Percentiles rank a stretch among this genome's conserved stretches.
These are phyloP conservation scores for Neurospora hispaniola DNA, from an alignment of 495 filamentous ascomycete species.

Conservation along the genomic window DNA sequence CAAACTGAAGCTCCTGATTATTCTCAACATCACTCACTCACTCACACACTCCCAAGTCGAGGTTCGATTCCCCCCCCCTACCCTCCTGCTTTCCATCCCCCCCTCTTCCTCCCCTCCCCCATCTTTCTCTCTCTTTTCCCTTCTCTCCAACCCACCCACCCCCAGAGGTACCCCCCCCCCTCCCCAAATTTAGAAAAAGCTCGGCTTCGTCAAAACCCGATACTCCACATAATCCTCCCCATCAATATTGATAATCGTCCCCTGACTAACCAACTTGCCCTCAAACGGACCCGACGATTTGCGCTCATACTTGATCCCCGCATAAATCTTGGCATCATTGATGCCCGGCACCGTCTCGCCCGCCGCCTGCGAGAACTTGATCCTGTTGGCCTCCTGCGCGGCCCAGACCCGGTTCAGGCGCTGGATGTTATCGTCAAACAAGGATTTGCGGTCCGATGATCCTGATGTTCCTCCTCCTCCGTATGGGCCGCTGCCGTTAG, in stretches of 20 bases:
- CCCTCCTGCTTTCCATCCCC: no score
- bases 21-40: background rate
- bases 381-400: constrained; percentile 32
- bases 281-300: constrained; percentile 41
- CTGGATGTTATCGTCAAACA: constrained; percentile 32
- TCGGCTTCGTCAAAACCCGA: constrained; percentile 43
- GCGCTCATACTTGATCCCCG: constrained; percentile 43
- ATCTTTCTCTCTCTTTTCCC: background rate
- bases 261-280: constrained; percentile 41
- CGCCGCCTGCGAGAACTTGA: constrained; percentile 28
- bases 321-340: constrained; percentile 40
- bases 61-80: background rate
- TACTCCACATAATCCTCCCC: constrained; percentile 51
- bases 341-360: constrained; percentile 23
- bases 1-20: background rate
- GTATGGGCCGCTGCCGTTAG: background rate
- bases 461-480: no score
- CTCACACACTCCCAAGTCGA: background rate
- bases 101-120: background rate
- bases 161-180: background rate
- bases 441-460: constrained; percentile 3
- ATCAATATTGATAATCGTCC: constrained; percentile 43
- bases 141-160: background rate
- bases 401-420: constrained; percentile 38
- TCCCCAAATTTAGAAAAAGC: constrained; percentile 27